Conservation (phyloP, 495 filamentous ascomycete genomes). For the Cudoniella acicularis region DNA sequence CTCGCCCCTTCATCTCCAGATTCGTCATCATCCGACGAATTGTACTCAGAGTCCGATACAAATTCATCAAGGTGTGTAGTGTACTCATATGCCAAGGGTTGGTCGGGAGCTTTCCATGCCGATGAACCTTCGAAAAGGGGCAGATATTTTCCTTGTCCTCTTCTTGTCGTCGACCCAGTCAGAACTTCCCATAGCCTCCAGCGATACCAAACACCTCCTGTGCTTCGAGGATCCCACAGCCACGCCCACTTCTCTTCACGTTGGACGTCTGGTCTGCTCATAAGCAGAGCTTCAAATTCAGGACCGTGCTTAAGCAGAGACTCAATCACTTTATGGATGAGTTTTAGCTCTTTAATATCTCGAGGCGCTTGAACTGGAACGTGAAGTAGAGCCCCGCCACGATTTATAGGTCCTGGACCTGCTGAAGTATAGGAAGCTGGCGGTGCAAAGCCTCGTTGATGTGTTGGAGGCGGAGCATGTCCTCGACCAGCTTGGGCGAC, state of each 20-base stretch:
- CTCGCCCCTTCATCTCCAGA: constrained; percentile 64
- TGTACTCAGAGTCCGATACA: constrained; percentile 77
- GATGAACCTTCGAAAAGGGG: constrained; percentile 68
- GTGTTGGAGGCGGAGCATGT: constrained; percentile 56
- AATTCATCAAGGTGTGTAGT: constrained; percentile 70
- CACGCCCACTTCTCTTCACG: constrained; percentile 87
- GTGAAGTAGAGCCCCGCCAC: constrained; percentile 49
- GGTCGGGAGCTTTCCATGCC: constrained; percentile 67
- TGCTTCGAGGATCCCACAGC: constrained; percentile 83
- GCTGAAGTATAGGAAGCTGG: constrained; percentile 59
- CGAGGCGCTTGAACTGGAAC: constrained; percentile 73
- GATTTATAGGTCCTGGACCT: constrained; percentile 36
- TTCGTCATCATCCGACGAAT: constrained; percentile 84
- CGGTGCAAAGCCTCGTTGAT: constrained; percentile 76
- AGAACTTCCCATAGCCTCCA: constrained; percentile 87
- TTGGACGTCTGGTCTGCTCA: constrained; percentile 77
- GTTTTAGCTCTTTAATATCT: constrained; percentile 72
- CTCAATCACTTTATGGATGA: constrained; percentile 89
- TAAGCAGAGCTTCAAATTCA: constrained; percentile 89
- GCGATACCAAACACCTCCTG: constrained; percentile 80
- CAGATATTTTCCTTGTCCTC: constrained; percentile 38
- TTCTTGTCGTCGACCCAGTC: constrained; percentile 47
- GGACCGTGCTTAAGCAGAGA: constrained; percentile 71
- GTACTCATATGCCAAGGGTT: constrained; percentile 67
- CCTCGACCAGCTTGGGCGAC: constrained; percentile 36